A percentile compares a stretch with the other conserved stretches of the same genome.
phyloP scores from a whole-genome alignment of 352 stramenopile species.

The Phytophthora constricta region DNA sequence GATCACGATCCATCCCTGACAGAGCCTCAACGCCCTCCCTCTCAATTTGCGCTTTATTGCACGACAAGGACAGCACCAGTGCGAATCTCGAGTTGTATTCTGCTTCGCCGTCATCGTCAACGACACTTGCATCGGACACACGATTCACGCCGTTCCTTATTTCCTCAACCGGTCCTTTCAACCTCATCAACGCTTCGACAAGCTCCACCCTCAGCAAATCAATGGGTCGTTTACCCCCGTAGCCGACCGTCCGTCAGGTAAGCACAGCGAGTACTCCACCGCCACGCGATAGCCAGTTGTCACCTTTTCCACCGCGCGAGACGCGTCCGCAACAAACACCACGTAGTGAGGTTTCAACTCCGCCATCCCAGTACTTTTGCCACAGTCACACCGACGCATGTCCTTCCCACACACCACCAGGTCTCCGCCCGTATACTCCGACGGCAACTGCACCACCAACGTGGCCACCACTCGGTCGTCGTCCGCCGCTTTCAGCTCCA shows the following conservation, averaged over 20 bases:
- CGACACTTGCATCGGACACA: neutral
- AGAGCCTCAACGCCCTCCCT: constrained; percentile 2
- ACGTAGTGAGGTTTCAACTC: neutral
- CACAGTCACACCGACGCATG: neutral
- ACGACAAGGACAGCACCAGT: constrained; percentile 13
- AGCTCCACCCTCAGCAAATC: neutral
- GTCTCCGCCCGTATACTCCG: constrained; percentile 9
- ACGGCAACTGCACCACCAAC: constrained; percentile 17
- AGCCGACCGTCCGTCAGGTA: neutral
- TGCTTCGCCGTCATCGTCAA: neutral
- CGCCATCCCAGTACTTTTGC: neutral
- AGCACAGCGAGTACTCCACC: neutral
- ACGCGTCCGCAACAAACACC: neutral
- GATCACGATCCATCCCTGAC: constrained; percentile 4
- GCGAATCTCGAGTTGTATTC: neutral
- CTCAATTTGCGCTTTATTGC: neutral
- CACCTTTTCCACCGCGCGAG: neutral
- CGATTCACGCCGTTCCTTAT: neutral
- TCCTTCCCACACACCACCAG: constrained; percentile 3
- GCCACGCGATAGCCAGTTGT: neutral
- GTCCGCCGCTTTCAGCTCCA: neutral
- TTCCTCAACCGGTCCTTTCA: neutral
- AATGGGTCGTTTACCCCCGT: neutral
- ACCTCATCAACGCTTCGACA: neutral
- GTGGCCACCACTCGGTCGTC: neutral